phyloP scores from a whole-genome alignment of 805 yeast genomes.

The Nakazawaea sp. region DNA sequence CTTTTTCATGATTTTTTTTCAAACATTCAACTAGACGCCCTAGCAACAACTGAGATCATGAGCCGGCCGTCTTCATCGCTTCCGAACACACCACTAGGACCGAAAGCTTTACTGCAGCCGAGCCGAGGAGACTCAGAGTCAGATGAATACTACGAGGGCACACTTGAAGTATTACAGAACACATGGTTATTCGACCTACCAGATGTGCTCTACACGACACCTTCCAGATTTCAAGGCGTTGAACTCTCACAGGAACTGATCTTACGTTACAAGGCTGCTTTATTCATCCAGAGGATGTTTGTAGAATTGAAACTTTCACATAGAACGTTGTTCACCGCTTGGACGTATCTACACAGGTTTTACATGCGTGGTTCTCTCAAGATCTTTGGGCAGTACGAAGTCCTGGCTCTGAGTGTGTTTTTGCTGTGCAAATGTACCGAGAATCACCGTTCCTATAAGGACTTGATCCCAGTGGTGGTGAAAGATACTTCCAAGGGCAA shows the following conservation, averaged over 20 bases:
- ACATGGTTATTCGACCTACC: constrained; percentile 21
- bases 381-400: constrained; percentile 39
- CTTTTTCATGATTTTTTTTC: no score
- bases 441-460: constrained; percentile 37
- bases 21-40: no score
- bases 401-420: constrained; percentile 43
- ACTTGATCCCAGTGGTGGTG: constrained; percentile 43
- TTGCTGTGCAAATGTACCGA: constrained; percentile 51
- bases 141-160: constrained; percentile 22
- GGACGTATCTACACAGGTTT: constrained; percentile 42
- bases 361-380: constrained; percentile 38
- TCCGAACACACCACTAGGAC: no score
- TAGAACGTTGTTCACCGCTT: constrained; percentile 40
- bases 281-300: constrained; percentile 38
- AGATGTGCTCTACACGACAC: constrained; percentile 20
- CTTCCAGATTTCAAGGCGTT: constrained; percentile 30
- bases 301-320: constrained; percentile 37
- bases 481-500: constrained; percentile 37
- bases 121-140: not conserved
- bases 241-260: constrained; percentile 30
- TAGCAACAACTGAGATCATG: no score
- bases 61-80: no score
- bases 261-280: constrained; percentile 40
- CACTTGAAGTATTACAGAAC: constrained; percentile 18
- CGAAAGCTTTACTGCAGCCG: no score